phyloP scores from a whole-genome alignment of 1,284 basidiomycete genomes.

The Cryptococcus jaspeensis region DNA sequence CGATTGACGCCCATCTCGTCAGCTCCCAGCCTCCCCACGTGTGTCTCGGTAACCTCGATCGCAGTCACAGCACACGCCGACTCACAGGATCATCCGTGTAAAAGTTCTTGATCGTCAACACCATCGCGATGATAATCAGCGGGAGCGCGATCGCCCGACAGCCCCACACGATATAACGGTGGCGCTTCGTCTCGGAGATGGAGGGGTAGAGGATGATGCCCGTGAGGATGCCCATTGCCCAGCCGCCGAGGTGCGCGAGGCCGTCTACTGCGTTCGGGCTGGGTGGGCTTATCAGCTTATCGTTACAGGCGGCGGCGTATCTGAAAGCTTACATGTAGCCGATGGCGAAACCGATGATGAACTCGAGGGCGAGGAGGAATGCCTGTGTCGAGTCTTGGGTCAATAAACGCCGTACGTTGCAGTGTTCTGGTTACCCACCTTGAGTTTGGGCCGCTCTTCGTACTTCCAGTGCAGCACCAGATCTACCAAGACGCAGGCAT shows the following conservation, averaged over 20 bases:
- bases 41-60: not conserved
- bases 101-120: constrained; percentile 82
- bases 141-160: constrained; percentile 72
- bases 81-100: not conserved
- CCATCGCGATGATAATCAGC: constrained; percentile 73
- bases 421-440: constrained; percentile 54
- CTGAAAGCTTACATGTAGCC: constrained; percentile 63
- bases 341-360: constrained; percentile 77
- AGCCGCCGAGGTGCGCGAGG: constrained; percentile 54
- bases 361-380: constrained; percentile 76
- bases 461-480: constrained; percentile 90
- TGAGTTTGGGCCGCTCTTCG: constrained; percentile 72
- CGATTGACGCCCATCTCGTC: constrained; percentile 20
- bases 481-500: constrained; percentile 79
- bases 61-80: not conserved
- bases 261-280: constrained; percentile 48
- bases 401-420: not conserved
- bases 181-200: constrained; percentile 72
- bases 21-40: not conserved
- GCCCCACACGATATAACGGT: constrained; percentile 70
- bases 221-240: constrained; percentile 72
- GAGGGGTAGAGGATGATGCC: constrained; percentile 79
- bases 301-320: not conserved
- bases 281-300: not conserved
- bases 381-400: constrained; percentile 31